Evolutionary conservation across 2,329 filamentous ascomycete genomes (phyloP).

Genomic region (Venturiaceae sp.): DNA sequence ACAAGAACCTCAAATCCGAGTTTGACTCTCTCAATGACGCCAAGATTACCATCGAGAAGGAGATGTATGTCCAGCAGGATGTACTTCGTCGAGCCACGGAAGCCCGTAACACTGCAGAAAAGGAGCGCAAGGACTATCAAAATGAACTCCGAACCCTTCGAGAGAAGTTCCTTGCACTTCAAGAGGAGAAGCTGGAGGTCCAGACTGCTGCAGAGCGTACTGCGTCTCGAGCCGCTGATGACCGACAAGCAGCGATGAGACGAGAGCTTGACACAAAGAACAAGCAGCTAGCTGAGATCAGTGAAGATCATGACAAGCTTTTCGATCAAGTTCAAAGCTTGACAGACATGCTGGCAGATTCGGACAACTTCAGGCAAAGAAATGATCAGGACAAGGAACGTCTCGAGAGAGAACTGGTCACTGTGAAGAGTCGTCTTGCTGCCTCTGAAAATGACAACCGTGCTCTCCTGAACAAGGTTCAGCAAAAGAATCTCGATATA

Average conservation of each 20-base stretch:
- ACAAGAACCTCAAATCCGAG: conserved; percentile 70
- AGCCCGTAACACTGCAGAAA: conserved; percentile 67
- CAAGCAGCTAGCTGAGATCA: conserved; percentile 66
- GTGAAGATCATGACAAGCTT: conserved; percentile 67
- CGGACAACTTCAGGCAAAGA: conserved; percentile 78
- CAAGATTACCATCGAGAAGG: conserved; percentile 96
- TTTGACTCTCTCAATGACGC: conserved; percentile 81
- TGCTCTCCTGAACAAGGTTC: conserved; percentile 89
- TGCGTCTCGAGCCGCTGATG: conserved; percentile 66
- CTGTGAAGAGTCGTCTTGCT: conserved; percentile 76
- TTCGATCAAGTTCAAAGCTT: conserved; percentile 74
- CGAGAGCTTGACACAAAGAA: conserved; percentile 75
- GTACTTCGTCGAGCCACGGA: conserved; percentile 78
- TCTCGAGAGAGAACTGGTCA: conserved; percentile 81
- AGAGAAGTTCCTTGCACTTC: conserved; percentile 72
- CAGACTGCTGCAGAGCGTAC: conserved; percentile 72
- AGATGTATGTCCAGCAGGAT: conserved; percentile 93
- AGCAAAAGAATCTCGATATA: conserved; percentile 95
- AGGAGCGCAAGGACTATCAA: conserved; percentile 82
- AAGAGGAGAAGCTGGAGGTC: conserved; percentile 75
- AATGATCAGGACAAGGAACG: conserved; percentile 93
- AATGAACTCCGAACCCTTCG: conserved; percentile 74
- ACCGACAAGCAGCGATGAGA: conserved; percentile 67
- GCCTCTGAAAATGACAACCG: conserved; percentile 97
- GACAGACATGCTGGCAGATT: conserved; percentile 78